Evolutionary conservation across 257 asterid genomes (phyloP), one percentile per base, ranked within the genome.

Genomic region (Ocimum tenuiflorum): DNA sequence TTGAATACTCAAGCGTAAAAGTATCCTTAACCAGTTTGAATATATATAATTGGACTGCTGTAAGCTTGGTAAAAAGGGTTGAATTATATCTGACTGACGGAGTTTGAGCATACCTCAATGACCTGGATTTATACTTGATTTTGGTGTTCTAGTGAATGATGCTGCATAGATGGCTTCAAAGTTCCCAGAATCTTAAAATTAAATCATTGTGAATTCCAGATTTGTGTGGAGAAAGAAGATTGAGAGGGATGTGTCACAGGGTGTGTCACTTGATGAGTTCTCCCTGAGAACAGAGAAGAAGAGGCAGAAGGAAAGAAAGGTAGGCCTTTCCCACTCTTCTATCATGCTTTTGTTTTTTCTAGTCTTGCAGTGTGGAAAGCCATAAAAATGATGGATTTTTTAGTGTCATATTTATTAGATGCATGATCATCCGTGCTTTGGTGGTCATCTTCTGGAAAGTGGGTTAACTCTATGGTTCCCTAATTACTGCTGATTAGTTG

Each of bases 151-250:
- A 60, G 67, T 53, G 49, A 22, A 48, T 42, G n/a, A 50, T 35
- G 58, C 63, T 24, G 39, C 48, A 52, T 35, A 47, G 9, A 15
- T 29, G 19, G 14, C 48, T 42, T 72, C 41, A 45, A 14, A 43
- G 13, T 36, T 35, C 22, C 38, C 35, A 8, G 60, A 45, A 66
- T 42, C 6, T 36, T 19, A 24, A 18, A n/a, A 17, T 33, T 31
- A 17, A 67, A 41, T 17, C 35, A 13, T 58, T 81, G 52, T 29
- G 38, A 24, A 62, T 78, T 43, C 29, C 75, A 89, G 95, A 68
- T 92, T 92, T 62, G 95, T 92, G 38, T 89, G 99, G 99, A 75
- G 95, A 33, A 91, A 91, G 83, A 87, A 89, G 77, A 89, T 89
- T 43, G 95, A 89, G 63, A 85, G 83, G 1, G 96, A 89, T 50